phyloP scores from a whole-genome alignment of 768 basidiomycete species.

The Mycena rebaudengoi region DNA sequence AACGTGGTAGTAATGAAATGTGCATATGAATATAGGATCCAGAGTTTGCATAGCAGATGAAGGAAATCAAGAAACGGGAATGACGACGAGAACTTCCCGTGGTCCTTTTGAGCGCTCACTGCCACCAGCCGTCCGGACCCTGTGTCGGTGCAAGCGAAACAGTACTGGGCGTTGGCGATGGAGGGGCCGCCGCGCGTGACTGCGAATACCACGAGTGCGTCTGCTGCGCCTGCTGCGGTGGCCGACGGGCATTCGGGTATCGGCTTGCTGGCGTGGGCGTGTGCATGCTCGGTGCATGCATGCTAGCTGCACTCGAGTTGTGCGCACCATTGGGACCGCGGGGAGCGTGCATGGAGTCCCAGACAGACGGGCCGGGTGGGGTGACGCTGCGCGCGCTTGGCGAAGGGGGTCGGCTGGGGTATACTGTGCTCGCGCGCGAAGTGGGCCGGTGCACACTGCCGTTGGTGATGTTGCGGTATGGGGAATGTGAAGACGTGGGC shows the following conservation, averaged over 20 bases:
- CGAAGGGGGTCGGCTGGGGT: constrained; percentile 55
- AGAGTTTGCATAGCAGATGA: constrained; percentile 28
- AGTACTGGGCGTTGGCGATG: constrained; percentile 79
- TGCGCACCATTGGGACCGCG: constrained; percentile 37
- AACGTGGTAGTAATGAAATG: constrained; percentile 23
- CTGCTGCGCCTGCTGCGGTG: constrained; percentile 20
- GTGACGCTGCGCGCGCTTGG: constrained; percentile 52
- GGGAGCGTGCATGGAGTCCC: constrained; percentile 75
- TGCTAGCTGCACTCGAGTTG: constrained; percentile 34
- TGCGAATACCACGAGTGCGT: constrained; percentile 18
- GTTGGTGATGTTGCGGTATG: constrained; percentile 52
- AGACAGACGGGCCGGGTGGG: constrained; percentile 65
- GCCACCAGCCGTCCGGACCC: constrained; percentile 84
- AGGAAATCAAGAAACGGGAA: constrained; percentile 10
- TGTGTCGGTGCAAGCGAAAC: constrained; percentile 78
- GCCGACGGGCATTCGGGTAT: constrained; percentile 39
- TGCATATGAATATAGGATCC: constrained; percentile 19
- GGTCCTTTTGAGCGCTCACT: constrained; percentile 43
- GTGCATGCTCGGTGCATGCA: constrained; percentile 38
- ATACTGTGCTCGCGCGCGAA: constrained; percentile 75
- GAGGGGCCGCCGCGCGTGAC: constrained; percentile 18
- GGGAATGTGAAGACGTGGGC: constrained; percentile 37
- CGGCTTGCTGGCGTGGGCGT: constrained; percentile 36
- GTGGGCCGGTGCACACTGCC: constrained; percentile 68
- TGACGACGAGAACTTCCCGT: constrained; percentile 1